Evolutionary conservation across 208 protist species (phyloP), one percentile per base, ranked within the genome.

Genomic region (Crithidia fasciculata): DNA sequence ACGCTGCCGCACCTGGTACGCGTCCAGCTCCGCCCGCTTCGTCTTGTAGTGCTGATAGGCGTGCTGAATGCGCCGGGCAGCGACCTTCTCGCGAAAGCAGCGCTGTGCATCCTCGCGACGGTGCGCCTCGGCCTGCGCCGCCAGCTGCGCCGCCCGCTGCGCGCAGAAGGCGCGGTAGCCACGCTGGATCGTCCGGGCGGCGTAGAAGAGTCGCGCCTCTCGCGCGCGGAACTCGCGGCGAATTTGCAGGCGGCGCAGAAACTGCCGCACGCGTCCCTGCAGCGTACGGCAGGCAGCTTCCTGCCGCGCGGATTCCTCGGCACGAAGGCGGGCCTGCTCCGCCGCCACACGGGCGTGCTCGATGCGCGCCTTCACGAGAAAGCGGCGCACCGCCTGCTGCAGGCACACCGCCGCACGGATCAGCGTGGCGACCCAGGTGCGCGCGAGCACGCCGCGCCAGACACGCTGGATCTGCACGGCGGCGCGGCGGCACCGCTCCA

Each of bases 101-200:
- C 80, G 72, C 69, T 86, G 76, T 62, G 86, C 84, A 54, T 95
- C 90, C 45, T 90, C 88, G 37, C 83, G 71, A 12, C 86, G 78
- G 69, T 93, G 77, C 19, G 75, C 82, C 73, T 94, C 89, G 39
- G 85, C 84, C 43, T 89, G 63, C 50, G 82, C 85, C 2, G 78
- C 80, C 3, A 87, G 56, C 37, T 76, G 18, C 45, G 72, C 84
- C 28, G 71, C 80, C 40, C 83, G 81, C 41, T 89, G 84, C 43
- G 73, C 67, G 55, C 88, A 70, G 79, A 82, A 89, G 52, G 54
- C 81, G 40, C 88, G 82, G 74, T 89, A 97, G 37, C 53, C 90
- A 10, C 88, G 86, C 75, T 97, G 91, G 61, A 97, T 96, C 6
- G 64, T 80, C 49, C 89, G 78, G 12, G 91, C 91, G 7, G 90